Conservation (phyloP, 371 early-diverging fungal species). For the Saksenaea vasiformis region DNA sequence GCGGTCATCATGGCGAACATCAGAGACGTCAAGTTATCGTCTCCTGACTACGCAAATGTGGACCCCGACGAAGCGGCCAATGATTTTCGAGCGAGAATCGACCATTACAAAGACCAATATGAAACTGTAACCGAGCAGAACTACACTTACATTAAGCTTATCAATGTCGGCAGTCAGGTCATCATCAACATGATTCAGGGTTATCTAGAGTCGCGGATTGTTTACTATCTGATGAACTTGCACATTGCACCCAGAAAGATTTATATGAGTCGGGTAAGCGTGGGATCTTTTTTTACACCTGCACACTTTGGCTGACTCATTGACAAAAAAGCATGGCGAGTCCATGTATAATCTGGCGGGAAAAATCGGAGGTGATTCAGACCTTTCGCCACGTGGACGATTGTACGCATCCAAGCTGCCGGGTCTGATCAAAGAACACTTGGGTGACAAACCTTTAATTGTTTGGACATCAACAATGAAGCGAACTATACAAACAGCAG, state of each 20-base stretch:
- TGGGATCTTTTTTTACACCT: too few species aligned
- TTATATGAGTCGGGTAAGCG: constrained; percentile 78
- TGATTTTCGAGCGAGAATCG: constrained; percentile 88
- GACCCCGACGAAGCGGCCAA: constrained; percentile 78
- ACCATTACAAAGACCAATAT: constrained; percentile 87
- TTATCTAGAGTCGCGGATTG: constrained; percentile 92
- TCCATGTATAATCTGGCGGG: constrained; percentile 83
- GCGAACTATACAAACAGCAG: constrained; percentile 89
- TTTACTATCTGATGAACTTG: constrained; percentile 97
- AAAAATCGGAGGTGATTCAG: constrained; percentile 94
- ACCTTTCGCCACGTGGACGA: constrained; percentile 82
- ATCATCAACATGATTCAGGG: constrained; percentile 57
- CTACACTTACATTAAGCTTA: constrained; percentile 86
- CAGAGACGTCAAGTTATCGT: constrained; percentile 87
- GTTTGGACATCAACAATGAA: constrained; percentile 96
- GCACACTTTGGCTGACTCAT: neutral
- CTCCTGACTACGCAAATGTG: constrained; percentile 88
- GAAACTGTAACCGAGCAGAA: constrained; percentile 79
- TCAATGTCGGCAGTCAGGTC: constrained; percentile 61
- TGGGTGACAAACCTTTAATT: constrained; percentile 73
- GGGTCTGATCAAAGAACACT: constrained; percentile 64
- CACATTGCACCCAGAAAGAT: constrained; percentile 91
- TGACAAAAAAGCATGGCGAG: constrained; percentile 80
- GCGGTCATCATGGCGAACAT: constrained; percentile 85
- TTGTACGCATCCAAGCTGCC: constrained; percentile 86